Percentiles rank a stretch among this genome's conserved stretches.
Conservation (phyloP, 805 yeast species). For the Wickerhamiella azyma region DNA sequence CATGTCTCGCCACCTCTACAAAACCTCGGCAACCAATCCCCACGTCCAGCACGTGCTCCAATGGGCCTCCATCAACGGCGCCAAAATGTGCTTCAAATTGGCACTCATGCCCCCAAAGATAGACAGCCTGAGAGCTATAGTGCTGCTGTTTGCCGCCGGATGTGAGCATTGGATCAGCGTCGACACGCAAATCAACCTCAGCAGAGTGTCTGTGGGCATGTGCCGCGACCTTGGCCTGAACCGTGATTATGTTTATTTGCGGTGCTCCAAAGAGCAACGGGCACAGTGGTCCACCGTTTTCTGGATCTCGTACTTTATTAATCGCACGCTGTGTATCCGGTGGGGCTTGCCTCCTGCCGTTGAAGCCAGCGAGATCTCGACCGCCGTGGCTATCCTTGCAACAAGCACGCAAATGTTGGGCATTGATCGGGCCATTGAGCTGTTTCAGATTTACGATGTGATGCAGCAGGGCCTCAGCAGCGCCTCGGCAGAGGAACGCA, state of each 20-base stretch:
- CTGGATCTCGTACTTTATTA: conserved; percentile 1
- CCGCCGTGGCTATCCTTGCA: not conserved
- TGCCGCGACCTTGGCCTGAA: conserved; percentile 3
- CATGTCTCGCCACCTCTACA: not conserved
- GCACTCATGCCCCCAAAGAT: not conserved
- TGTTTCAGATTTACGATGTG: not conserved
- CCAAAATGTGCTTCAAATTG: not conserved
- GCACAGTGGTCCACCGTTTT: not conserved
- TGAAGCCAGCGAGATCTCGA: not conserved
- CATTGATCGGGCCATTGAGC: not conserved
- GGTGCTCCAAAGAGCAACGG: not conserved
- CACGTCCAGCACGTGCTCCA: not conserved
- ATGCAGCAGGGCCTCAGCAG: not conserved
- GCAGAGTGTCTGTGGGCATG: not conserved
- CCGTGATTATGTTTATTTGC: not conserved
- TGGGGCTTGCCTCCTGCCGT: not conserved
- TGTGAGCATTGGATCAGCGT: not conserved
- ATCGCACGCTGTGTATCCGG: conserved; percentile 1
- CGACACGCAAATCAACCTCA: not conserved
- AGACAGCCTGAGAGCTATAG: not conserved
- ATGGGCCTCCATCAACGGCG: not conserved
- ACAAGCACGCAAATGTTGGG: not conserved
- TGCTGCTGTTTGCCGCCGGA: not conserved
- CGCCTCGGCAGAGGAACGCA: not conserved
- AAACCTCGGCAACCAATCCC: not conserved